Conservation (phyloP, 805 yeast species). For the Clavispora santaluciae region DNA sequence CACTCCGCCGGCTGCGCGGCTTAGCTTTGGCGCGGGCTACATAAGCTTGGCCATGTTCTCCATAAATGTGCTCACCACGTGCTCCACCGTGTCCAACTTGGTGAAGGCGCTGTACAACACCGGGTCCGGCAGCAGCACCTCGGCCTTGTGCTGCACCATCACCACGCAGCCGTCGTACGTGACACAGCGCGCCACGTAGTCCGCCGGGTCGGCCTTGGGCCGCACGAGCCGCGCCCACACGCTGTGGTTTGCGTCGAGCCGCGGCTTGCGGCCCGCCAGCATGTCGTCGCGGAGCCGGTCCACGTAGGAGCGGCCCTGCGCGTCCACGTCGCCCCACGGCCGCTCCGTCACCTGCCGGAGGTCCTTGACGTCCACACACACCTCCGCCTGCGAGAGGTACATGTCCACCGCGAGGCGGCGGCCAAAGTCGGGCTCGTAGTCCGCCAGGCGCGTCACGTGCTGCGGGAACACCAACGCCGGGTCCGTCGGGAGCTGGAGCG, state of each 20-base stretch:
- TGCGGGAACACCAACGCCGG: conserved; percentile 55
- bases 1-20: no score
- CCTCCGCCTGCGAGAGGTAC: conserved; percentile 56
- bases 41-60: conserved; percentile 14
- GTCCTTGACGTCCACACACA: conserved; percentile 55
- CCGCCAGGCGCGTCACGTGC: conserved; percentile 33
- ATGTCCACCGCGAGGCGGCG: conserved; percentile 50
- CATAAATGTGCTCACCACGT: conserved; percentile 34
- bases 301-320: conserved; percentile 46
- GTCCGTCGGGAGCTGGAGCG: conserved; percentile 46
- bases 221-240: conserved; percentile 24
- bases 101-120: conserved; percentile 56
- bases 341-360: conserved; percentile 44
- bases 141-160: conserved; percentile 53
- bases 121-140: conserved; percentile 66
- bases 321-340: conserved; percentile 61
- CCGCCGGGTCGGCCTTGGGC: conserved; percentile 36
- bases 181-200: conserved; percentile 55
- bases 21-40: no score
- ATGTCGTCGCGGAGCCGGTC: conserved; percentile 56
- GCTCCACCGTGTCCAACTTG: conserved; percentile 59
- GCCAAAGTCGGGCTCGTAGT: conserved; percentile 46
- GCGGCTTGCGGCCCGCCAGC: conserved; percentile 21
- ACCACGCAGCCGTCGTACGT: conserved; percentile 60
- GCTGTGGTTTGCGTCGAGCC: conserved; percentile 6